Base-by-base conservation (phyloP, 2,329 filamentous ascomycete genomes). In the Sclerotinia trifoliorum region DNA sequence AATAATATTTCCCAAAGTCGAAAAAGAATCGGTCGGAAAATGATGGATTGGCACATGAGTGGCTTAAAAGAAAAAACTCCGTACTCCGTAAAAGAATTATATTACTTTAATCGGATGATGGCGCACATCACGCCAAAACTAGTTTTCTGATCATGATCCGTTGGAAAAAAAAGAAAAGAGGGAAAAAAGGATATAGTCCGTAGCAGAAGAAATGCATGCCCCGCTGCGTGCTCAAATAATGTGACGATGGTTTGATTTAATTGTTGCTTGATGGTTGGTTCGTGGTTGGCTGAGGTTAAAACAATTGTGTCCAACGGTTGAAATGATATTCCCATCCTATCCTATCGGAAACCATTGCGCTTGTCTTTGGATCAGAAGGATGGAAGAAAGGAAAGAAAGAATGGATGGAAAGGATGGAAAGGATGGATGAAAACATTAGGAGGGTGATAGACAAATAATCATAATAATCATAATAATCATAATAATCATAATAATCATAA, bases 11-110 rank as follows among this genome's bases (percentile, higher is more conserved):
- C 19, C 19, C 4, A 49, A 24, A 8, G 7, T 55, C 57, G 57
- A 48, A 61, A 60, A 60, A 60, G 24, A 60, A 46, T 48, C 57
- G 57, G 57, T 29, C n/a, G 21, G 42, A n/a, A n/a, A 56, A 29
- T 35, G 54, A 29, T 35, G 54, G 32, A 57, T 42, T 42, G 54
- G 32, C 54, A 57, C 35, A n/a, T 32, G 15, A 6, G 5, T 39
- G 54, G 21, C 54, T 39, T 17, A n/a, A 56, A 24, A 39, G 39
- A 32, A 24, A 19, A 35, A 10, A 39, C 54, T 56, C 54, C 54
- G 54, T 29, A 39, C n/a, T 8, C 19, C n/a, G 1, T 35, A 39
- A 10, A 42, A 6, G 1, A 42, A 42, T 17, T 42, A 15, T 17
- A 42, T 42, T 42, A 5, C 39, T 15, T 17, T 42, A 17, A 52